Conservation (phyloP, 495 filamentous ascomycete species). For the Hypoxylon subgilvum region DNA sequence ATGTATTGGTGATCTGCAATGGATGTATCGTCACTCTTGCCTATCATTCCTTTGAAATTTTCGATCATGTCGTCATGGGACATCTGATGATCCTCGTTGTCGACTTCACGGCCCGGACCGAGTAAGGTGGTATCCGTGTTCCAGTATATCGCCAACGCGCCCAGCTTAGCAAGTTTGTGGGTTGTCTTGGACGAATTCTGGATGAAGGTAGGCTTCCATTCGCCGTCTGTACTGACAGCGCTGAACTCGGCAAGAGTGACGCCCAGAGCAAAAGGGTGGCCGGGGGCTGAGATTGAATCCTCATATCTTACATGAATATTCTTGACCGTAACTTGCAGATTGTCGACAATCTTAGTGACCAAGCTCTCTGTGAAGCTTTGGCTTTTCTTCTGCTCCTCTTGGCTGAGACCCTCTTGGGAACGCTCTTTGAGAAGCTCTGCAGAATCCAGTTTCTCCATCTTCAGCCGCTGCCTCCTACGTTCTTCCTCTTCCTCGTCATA, state of each 20-base stretch:
- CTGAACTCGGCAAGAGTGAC: constrained; percentile 93
- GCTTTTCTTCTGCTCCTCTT: constrained; percentile 91
- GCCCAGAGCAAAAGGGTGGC: constrained; percentile 92
- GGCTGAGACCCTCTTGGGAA: constrained; percentile 88
- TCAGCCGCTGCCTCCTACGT: constrained; percentile 77
- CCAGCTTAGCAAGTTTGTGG: constrained; percentile 89
- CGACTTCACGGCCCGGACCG: constrained; percentile 74
- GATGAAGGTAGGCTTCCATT: constrained; percentile 94
- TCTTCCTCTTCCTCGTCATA: constrained; percentile 94
- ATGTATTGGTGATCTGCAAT: constrained; percentile 81
- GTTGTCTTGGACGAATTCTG: constrained; percentile 80
- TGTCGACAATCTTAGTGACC: constrained; percentile 95
- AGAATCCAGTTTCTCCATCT: constrained; percentile 97
- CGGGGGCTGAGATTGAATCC: constrained; percentile 92
- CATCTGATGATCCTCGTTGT: constrained; percentile 53
- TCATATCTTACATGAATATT: constrained; percentile 98
- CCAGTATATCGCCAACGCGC: constrained; percentile 93
- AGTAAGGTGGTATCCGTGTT: constrained; percentile 88
- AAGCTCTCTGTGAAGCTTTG: constrained; percentile 96
- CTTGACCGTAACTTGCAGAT: constrained; percentile 94
- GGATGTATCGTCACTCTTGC: constrained; percentile 61
- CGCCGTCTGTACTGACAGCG: constrained; percentile 89
- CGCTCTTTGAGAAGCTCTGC: constrained; percentile 91
- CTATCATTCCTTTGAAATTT: constrained; percentile 77
- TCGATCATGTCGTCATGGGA: constrained; percentile 74